phyloP scores from a whole-genome alignment of 768 basidiomycete genomes.

The Amanita subjunquillea region DNA sequence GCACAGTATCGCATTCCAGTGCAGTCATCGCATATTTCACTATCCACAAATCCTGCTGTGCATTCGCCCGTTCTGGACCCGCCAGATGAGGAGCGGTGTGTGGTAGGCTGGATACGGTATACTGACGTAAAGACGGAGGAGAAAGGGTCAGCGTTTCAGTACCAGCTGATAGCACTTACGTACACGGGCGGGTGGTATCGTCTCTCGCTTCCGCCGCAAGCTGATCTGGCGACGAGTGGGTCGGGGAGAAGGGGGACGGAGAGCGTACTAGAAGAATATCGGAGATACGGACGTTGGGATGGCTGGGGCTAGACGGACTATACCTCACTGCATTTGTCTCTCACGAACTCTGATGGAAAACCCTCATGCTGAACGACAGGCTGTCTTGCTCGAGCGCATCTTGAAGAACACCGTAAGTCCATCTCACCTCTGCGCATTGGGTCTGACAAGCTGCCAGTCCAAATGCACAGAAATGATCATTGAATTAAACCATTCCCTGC shows the following conservation, averaged over 20 bases:
- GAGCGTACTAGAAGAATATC: slow-evolving; percentile 65
- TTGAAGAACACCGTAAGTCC: slow-evolving; percentile 68
- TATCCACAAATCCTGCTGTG: slow-evolving; percentile 53
- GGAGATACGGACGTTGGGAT: slow-evolving; percentile 83
- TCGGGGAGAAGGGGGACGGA: slow-evolving; percentile 16
- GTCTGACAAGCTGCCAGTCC: slow-evolving; percentile 36
- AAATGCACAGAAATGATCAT: slow-evolving; percentile 88
- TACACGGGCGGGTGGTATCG: slow-evolving; percentile 92
- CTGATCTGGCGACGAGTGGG: not conserved
- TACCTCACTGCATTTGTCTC: slow-evolving; percentile 3
- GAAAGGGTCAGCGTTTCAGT: slow-evolving; percentile 27
- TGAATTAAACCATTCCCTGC: slow-evolving; percentile 82
- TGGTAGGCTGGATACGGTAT: slow-evolving; percentile 76
- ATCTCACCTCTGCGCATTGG: slow-evolving; percentile 15
- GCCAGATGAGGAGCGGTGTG: slow-evolving; percentile 76
- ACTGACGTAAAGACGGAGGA: slow-evolving; percentile 26
- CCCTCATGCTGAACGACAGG: slow-evolving; percentile 89
- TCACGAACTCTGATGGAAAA: slow-evolving; percentile 62
- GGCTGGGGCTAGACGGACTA: slow-evolving; percentile 52
- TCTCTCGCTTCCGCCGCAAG: slow-evolving; percentile 40
- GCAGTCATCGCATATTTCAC: slow-evolving; percentile 72
- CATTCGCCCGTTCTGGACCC: slow-evolving; percentile 49
- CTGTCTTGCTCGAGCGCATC: slow-evolving; percentile 82
- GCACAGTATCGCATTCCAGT: slow-evolving; percentile 85
- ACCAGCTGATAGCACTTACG: slow-evolving; percentile 79